Conservation (phyloP, 192 early-diverging fungal genomes). For the Rhizoclosmatium sp. region DNA sequence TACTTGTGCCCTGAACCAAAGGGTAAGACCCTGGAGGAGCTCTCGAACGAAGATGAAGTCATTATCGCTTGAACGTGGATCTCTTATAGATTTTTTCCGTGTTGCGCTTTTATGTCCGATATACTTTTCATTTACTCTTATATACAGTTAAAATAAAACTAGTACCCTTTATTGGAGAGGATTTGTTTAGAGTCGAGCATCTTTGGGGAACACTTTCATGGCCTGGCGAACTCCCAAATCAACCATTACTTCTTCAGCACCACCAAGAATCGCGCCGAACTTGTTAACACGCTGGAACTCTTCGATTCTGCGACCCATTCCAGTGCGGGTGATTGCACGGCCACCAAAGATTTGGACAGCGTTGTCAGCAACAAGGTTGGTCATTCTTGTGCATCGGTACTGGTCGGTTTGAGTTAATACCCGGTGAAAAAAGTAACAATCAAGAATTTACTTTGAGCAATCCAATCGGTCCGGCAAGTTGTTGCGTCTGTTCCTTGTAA, state of each 20-base stretch:
- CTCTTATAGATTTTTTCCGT: too few relatives aligned
- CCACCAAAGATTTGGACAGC: slow-evolving; percentile 80
- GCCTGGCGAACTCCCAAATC: slow-evolving; percentile 72
- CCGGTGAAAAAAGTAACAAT: neutral
- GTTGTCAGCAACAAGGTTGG: slow-evolving; percentile 68
- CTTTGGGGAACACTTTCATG: slow-evolving; percentile 53
- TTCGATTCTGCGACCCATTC: slow-evolving; percentile 75
- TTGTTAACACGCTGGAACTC: slow-evolving; percentile 60
- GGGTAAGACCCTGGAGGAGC: too few relatives aligned
- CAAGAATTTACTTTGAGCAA: slow-evolving; percentile 57
- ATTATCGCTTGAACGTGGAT: too few relatives aligned
- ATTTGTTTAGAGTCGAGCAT: slow-evolving; percentile 21
- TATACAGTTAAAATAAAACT: too few relatives aligned
- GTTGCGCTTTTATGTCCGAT: too few relatives aligned
- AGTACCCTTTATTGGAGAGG: too few relatives aligned
- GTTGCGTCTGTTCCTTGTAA: slow-evolving; percentile 67
- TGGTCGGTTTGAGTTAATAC: neutral
- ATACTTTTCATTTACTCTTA: too few relatives aligned
- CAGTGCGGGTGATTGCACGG: slow-evolving; percentile 72
- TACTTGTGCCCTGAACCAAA: too few relatives aligned
- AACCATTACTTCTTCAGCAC: slow-evolving; percentile 60
- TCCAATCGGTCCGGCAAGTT: slow-evolving; percentile 73
- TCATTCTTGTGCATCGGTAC: slow-evolving; percentile 59
- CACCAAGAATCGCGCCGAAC: slow-evolving; percentile 58
- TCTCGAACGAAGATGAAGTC: too few relatives aligned